These are phyloP conservation scores for Fonsecaea monophora DNA, from an alignment of 2,329 filamentous ascomycete genomes.

Conservation along the genomic window DNA sequence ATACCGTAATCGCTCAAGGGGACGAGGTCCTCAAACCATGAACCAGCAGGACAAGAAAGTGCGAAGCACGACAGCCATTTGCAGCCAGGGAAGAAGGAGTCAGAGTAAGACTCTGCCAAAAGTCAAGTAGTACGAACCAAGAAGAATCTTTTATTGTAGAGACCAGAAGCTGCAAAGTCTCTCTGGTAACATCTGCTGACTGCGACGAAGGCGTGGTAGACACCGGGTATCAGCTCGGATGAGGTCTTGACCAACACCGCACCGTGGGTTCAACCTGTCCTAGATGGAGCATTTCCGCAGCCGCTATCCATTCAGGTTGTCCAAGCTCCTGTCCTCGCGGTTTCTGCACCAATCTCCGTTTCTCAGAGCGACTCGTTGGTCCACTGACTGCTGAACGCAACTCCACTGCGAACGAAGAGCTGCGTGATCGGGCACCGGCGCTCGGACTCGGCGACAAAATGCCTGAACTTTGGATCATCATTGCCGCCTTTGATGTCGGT, in stretches of 20 bases:
- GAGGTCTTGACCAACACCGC: not conserved
- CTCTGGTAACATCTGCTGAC: not conserved
- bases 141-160: not conserved
- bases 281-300: not conserved
- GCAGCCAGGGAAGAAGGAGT: not conserved
- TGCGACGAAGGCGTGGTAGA: not conserved
- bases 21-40: no score
- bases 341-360: not conserved
- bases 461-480: conserved; percentile 32
- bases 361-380: conserved; percentile 35
- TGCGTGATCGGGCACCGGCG: conserved; percentile 44
- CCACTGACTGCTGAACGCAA: conserved; percentile 41
- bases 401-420: conserved; percentile 43
- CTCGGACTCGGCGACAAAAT: conserved; percentile 42
- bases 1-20: not conserved
- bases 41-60: not conserved
- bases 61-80: not conserved
- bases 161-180: not conserved
- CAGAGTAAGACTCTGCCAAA: not conserved
- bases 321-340: not conserved
- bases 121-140: no score
- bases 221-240: not conserved
- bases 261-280: not conserved
- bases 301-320: not conserved
- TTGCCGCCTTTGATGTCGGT: conserved; percentile 35